These are phyloP conservation scores for Rhizopogon vinicolor DNA, from an alignment of 768 basidiomycete genomes.

Conservation along the genomic window DNA sequence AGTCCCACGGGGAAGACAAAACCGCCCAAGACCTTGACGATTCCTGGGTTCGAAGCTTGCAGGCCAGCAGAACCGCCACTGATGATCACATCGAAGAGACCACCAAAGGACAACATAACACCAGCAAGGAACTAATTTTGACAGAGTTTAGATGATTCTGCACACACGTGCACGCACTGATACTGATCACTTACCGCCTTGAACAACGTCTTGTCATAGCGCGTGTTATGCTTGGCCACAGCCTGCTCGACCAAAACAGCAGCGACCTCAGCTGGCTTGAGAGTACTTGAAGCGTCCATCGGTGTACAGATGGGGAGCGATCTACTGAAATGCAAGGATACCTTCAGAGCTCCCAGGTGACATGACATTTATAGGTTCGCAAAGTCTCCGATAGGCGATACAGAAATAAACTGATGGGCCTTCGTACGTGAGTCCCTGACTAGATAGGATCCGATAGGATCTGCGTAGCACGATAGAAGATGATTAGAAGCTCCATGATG, in stretches of 20 bases:
- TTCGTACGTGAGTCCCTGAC: background rate
- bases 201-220: conserved; percentile 54
- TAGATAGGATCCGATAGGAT: conserved; percentile 9
- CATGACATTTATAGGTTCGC: conserved; percentile 15
- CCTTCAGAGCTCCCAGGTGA: background rate
- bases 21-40: conserved; percentile 61
- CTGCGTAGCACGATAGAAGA: background rate
- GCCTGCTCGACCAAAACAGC: conserved; percentile 50
- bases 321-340: conserved; percentile 5
- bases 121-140: conserved; percentile 58
- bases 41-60: conserved; percentile 52
- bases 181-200: conserved; percentile 53
- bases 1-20: conserved; percentile 76
- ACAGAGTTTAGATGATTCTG: background rate
- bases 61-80: conserved; percentile 54
- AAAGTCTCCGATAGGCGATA: conserved; percentile 4
- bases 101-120: conserved; percentile 72
- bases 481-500: background rate
- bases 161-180: background rate
- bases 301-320: conserved; percentile 4
- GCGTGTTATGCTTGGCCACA: conserved; percentile 59
- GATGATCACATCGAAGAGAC: conserved; percentile 55
- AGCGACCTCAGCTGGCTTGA: conserved; percentile 58
- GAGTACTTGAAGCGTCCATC: conserved; percentile 36
- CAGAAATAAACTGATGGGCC: conserved; percentile 4